Evolutionary conservation across 2,329 filamentous ascomycete genomes (phyloP).

Genomic region (Colletotrichum trifolii): DNA sequence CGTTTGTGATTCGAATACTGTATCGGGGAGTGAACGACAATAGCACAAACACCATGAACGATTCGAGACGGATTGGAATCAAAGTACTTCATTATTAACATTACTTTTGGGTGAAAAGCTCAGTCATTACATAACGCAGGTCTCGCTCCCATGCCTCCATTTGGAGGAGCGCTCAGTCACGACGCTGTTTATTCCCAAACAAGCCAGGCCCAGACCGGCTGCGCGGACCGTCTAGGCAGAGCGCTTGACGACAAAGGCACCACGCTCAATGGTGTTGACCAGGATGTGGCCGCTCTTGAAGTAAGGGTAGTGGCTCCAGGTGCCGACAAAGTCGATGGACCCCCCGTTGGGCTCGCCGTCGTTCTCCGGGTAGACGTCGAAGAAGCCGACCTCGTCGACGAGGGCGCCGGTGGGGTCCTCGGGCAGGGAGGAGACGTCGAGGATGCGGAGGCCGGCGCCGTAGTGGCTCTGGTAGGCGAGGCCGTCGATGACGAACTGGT

Average conservation of each 20-base stretch:
- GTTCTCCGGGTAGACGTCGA: conserved; percentile 56
- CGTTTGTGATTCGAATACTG: too few relatives aligned
- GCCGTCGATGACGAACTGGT: conserved; percentile 56
- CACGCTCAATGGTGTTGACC: conserved; percentile 41
- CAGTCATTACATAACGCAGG: too few relatives aligned
- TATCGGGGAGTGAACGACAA: too few relatives aligned
- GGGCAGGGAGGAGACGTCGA: conserved; percentile 46
- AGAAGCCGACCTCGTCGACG: conserved; percentile 55
- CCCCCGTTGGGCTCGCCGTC: conserved; percentile 37
- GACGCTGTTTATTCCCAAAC: too few relatives aligned
- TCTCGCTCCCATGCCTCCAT: too few relatives aligned
- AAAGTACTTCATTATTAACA: too few relatives aligned
- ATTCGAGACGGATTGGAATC: too few relatives aligned
- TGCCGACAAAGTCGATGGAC: conserved; percentile 36
- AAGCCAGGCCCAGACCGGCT: too few relatives aligned
- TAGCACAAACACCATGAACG: too few relatives aligned
- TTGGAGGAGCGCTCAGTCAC: too few relatives aligned
- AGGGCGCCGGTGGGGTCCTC: conserved; percentile 49
- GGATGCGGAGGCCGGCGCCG: conserved; percentile 52
- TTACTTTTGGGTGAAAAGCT: too few relatives aligned
- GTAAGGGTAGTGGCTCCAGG: conserved; percentile 39
- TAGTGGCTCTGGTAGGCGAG: conserved; percentile 58
- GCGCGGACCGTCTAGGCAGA: conserved; percentile 1
- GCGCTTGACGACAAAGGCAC: conserved; percentile 39
- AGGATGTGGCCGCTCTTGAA: conserved; percentile 39